Base-by-base conservation (phyloP, 2,329 filamentous ascomycete genomes). In the Ambrosiella xylebori region DNA sequence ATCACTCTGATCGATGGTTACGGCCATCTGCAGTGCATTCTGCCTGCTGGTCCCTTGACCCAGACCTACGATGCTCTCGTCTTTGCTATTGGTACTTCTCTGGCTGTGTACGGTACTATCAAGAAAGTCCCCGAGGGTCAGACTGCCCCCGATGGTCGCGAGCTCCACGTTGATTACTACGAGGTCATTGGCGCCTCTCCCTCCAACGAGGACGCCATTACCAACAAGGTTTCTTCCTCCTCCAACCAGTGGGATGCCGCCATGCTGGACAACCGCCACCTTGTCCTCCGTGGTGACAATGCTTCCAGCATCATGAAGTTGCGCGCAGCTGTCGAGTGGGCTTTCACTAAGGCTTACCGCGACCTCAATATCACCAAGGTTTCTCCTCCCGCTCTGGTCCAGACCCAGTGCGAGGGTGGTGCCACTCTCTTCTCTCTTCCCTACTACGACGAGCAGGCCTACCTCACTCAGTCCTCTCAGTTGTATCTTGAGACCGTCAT, bases 401-500 rank as follows among this genome's bases (percentile, higher is more conserved):
- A 94, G 74, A 97, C 91, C 15, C 86, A 96, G 73, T 87, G 95
- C 67, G 90, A 97, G 73, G 90, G 90, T 63, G 90, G 90, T 59
- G 81, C 86, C 65, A 96, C 90, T 2, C 82, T 97, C 41, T 97
- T 96, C 79, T 82, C 81, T 61, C 86, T 95, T 66, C 77, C 86
- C 67, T 94, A 93, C 76, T 96, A 95, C 72, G 85, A 83, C 64
- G 86, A 96, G 71, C 80, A 84, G 64, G 86, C 93, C 61, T 98
- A 90, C 75, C 81, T 98, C 62, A 97, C 93, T 3, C 93, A 98
- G 73, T 96, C 90, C 2, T 95, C 88, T 39, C 93, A 98, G 72
- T 81, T 98, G 57, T 98, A 98, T 73, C 85, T 98, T 60, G 93
- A 98, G 76, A 98, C 93, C 38, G 88, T 85, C 63, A 76, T 98